Evolutionary conservation across 169 alveolate genomes (phyloP).

Genomic region (Eimeria sp.): DNA sequence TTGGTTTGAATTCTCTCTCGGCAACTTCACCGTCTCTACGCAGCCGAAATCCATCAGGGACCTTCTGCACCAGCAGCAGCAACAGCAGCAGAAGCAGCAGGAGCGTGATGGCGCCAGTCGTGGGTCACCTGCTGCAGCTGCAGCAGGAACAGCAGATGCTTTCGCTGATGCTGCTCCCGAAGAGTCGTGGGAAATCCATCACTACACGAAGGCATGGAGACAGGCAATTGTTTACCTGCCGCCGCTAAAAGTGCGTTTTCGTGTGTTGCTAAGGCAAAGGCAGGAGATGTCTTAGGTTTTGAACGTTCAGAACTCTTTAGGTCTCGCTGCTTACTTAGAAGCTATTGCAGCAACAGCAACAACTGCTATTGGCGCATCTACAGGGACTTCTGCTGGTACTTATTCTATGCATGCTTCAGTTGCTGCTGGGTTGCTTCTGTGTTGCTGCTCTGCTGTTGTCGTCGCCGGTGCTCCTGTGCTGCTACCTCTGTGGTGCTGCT

Average conservation of each 20-base stretch:
- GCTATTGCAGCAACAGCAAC: not conserved
- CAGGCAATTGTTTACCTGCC: not conserved
- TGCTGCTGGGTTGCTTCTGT: not conserved
- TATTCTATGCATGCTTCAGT: not conserved
- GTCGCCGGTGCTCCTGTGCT: too few relatives aligned
- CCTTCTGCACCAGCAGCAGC: slow-evolving; percentile 10
- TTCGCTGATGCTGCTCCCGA: not conserved
- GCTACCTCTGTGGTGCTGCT: too few relatives aligned
- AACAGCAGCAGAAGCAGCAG: not conserved
- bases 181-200: not conserved
- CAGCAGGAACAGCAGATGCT: not conserved
- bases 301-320: too few relatives aligned
- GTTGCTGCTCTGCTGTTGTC: not conserved
- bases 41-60: slow-evolving; percentile 28
- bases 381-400: not conserved
- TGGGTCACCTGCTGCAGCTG: not conserved
- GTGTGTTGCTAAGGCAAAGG: not conserved
- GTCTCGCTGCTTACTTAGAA: too few relatives aligned
- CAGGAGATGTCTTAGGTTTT: too few relatives aligned
- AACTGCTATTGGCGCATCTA: not conserved
- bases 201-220: slow-evolving; percentile 42
- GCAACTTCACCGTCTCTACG: not conserved
- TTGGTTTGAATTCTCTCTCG: slow-evolving; percentile 45
- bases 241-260: not conserved
- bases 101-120: too few relatives aligned